Evolutionary conservation across 2,329 filamentous ascomycete genomes (phyloP), one percentile per base, ranked within the genome.

Genomic region (Ramichloridium luteum): DNA sequence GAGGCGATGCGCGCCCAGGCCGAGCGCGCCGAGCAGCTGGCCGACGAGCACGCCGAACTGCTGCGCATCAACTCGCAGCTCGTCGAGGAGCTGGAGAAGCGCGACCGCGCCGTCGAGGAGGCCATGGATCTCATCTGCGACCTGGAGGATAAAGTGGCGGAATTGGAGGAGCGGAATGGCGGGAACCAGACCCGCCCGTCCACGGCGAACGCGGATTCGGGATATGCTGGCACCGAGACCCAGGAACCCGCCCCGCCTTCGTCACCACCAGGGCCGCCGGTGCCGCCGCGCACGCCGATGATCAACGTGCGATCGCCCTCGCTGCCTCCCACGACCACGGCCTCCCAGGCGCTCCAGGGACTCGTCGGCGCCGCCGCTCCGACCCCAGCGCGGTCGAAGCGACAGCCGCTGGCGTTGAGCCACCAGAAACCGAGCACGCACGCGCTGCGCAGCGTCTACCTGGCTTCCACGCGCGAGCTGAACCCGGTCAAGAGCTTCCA

Each of bases 71-170:
- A 76, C 38, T 66, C 72, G 12, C 61, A 64, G 38, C 56, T 82
- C 18, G 47, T 74, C 13, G 53, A 58, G 3, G 75, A 80, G 50
- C 49, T 81, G 32, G 72, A 79, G 40, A 74, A 74, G 55, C 65
- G 77, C 12, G 78, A 83, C 52, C 74, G 74, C 47, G 78, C 77
- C 4, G 64, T 83, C 2, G 72, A 76, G 39, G 77, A 83, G 46
- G 78, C 78, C 3, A 74, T 81, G 4, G 63, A 67, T 16, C 73
- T 81, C 60, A 83, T 83, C 40, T 68, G 78, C 30, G 61, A 62
- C 14, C 57, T 81, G 11, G 77, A 83, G 49, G 67, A 70, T 11
- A 50, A 45, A 23, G 37, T 54, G 6, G 36, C 45, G 14, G 42
- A 47, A 13, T 25, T 50, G 27, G 41, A 48, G 32, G 41, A 47